A percentile compares a stretch with the other conserved stretches of the same genome.
Evolutionary conservation across 2,329 filamentous ascomycete genomes (phyloP).

Genomic region (Lojkania enalia): DNA sequence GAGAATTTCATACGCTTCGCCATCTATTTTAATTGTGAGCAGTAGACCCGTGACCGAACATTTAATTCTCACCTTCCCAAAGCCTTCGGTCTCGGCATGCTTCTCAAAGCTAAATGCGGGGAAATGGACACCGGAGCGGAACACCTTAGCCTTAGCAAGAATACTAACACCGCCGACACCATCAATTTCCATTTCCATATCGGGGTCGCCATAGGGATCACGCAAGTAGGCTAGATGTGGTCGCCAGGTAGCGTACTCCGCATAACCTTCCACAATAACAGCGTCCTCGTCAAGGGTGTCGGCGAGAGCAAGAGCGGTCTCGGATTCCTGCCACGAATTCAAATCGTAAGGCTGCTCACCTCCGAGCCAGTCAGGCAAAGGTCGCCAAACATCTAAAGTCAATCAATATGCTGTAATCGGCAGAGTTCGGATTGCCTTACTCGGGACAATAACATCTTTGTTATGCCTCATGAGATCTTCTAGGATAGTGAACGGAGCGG

Average conservation of each 20-base stretch:
- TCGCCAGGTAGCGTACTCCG: conserved; percentile 97
- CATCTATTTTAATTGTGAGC: conserved; percentile 67
- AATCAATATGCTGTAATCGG: conserved; percentile 20
- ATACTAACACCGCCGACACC: conserved; percentile 98
- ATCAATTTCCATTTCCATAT: conserved; percentile 99
- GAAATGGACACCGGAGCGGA: conserved; percentile 93
- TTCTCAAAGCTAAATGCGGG: conserved; percentile 98
- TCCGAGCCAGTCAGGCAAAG: conserved; percentile 97
- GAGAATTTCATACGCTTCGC: conserved; percentile 94
- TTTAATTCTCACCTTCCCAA: conserved; percentile 76
- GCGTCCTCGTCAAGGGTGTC: conserved; percentile 97
- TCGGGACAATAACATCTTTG: conserved; percentile 97
- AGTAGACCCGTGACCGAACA: not conserved
- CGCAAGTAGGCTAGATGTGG: conserved; percentile 95
- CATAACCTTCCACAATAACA: conserved; percentile 98
- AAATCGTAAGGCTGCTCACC: conserved; percentile 98
- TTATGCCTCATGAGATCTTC: conserved; percentile 99
- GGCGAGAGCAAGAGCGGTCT: conserved; percentile 89
- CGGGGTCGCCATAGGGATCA: conserved; percentile 94
- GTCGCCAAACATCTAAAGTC: conserved; percentile 81
- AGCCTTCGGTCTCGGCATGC: conserved; percentile 97
- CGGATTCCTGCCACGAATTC: conserved; percentile 99
- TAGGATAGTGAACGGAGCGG: conserved; percentile 92
- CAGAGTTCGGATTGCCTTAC: conserved; percentile 60
- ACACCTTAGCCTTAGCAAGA: conserved; percentile 91